Evolutionary conservation across 805 yeast genomes (phyloP).

Genomic region (Wickerhamomyces mucosus): DNA sequence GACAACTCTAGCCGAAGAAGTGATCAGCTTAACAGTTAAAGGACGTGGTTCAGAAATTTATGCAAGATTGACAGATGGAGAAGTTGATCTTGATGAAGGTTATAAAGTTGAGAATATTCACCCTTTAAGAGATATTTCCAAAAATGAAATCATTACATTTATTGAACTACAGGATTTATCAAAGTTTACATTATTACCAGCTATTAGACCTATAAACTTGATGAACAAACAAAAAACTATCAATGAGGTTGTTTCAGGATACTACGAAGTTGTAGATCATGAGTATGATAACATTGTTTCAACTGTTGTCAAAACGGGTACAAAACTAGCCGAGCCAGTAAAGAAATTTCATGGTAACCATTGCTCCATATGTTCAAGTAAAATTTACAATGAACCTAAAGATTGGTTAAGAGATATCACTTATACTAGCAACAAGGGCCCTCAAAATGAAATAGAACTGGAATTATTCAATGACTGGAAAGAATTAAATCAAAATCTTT

Average conservation of each 20-base stretch:
- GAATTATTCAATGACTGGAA: slow-evolving; percentile 26
- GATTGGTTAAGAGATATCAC: slow-evolving; percentile 65
- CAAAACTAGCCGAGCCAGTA: slow-evolving; percentile 51
- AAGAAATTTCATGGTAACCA: slow-evolving; percentile 13
- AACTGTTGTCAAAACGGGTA: slow-evolving; percentile 85
- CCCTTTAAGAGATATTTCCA: slow-evolving; percentile 71
- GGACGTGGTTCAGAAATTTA: slow-evolving; percentile 77
- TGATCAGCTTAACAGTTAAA: slow-evolving; percentile 70
- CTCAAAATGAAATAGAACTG: slow-evolving; percentile 33
- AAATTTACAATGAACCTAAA: slow-evolving; percentile 47
- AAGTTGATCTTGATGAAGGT: slow-evolving; percentile 20
- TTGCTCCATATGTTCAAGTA: slow-evolving; percentile 51
- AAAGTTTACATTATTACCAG: slow-evolving; percentile 13
- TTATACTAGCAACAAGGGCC: slow-evolving; percentile 42
- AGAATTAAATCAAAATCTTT: slow-evolving; percentile 14
- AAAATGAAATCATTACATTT: slow-evolving; percentile 57
- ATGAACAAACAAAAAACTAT: slow-evolving; percentile 70
- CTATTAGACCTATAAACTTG: slow-evolving; percentile 20
- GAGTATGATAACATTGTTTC: slow-evolving; percentile 67
- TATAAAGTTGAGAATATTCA: slow-evolving; percentile 38
- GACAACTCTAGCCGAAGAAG: slow-evolving; percentile 75
- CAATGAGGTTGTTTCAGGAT: slow-evolving; percentile 65
- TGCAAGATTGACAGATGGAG: slow-evolving; percentile 36
- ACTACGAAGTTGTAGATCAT: slow-evolving; percentile 66
- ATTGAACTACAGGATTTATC: slow-evolving; percentile 23